Base-by-base conservation (phyloP, 345 rosid genomes). In the Laguncularia racemosa region DNA sequence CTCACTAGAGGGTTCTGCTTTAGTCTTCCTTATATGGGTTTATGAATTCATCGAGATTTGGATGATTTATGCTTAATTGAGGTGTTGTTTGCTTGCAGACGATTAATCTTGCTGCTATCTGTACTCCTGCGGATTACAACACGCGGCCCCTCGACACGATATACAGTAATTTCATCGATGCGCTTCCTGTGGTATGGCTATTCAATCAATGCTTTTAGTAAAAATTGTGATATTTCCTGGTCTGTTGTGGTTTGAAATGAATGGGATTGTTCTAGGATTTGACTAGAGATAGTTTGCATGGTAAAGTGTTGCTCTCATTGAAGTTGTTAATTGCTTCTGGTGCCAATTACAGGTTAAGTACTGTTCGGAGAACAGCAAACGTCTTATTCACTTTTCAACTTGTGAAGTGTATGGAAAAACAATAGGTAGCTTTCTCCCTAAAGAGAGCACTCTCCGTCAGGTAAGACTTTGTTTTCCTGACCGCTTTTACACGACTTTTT, bases 351-450 rank as follows among this genome's bases (percentile, higher is more conserved):
- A 93, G 99, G 96, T 82, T 28, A 93, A 93, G 59, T 93, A 93
- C 77, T 93, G 99, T 58, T 93, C 99, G 45, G 99, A 93, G 82
- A 93, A 89, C 79, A 82, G 59, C 71, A 93, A 93, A 83, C 97
- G 99, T 67, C 75, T 93, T 59, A 89, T 93, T 78, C 99, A 89
- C 82, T 93, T 93, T 71, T 93, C 99, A 0, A 93, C 99, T 4
- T 93, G 99, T 73, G 99, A 93, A 80, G 95, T 93, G 13, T 93
- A 93, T 73, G 99, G 99, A n/a, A 93, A 93, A 78, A 93, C 99
- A 8, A 84, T 93, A 11, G 96, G 97, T 47, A 73, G 90, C 79
- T 89, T 73, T 74, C 97, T 93, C 73, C 97, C 99, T 2, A 93
- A 82, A 69, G 97, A 87, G 61, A 81, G 85, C 60, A 86, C 96